phyloP scores from a whole-genome alignment of 805 yeast species.

The Starmera quercuum region DNA sequence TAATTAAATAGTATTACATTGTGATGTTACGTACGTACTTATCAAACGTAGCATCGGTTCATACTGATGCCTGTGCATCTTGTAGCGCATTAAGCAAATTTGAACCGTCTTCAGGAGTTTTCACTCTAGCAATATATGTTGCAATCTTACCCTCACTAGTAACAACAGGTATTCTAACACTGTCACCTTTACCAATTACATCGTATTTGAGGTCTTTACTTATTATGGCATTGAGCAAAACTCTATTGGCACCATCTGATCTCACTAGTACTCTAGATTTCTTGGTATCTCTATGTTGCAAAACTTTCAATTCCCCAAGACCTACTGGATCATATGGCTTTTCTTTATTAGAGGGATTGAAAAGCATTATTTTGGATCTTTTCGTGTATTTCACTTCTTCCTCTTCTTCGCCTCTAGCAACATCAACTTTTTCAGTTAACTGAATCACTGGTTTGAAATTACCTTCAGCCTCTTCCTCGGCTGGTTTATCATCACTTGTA shows the following conservation, averaged over 20 bases:
- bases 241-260: constrained; percentile 83
- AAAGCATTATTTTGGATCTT: constrained; percentile 63
- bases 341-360: constrained; percentile 40
- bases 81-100: constrained; percentile 33
- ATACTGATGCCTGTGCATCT: constrained; percentile 5
- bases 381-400: constrained; percentile 60
- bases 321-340: constrained; percentile 59
- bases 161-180: constrained; percentile 61
- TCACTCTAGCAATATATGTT: constrained; percentile 69
- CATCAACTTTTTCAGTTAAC: constrained; percentile 44
- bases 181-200: constrained; percentile 54
- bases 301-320: constrained; percentile 72
- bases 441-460: constrained; percentile 37
- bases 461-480: constrained; percentile 39
- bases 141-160: constrained; percentile 48
- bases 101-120: constrained; percentile 62
- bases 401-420: constrained; percentile 78
- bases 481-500: constrained; percentile 27
- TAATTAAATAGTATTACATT: background rate
- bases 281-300: constrained; percentile 47
- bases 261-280: constrained; percentile 72
- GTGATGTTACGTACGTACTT: background rate
- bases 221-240: constrained; percentile 62
- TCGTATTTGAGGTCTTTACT: constrained; percentile 52
- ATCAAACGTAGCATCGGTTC: no score